These are phyloP conservation scores for Pseudoneurospora amorphoporcata DNA, from an alignment of 495 filamentous ascomycete genomes.

Conservation along the genomic window DNA sequence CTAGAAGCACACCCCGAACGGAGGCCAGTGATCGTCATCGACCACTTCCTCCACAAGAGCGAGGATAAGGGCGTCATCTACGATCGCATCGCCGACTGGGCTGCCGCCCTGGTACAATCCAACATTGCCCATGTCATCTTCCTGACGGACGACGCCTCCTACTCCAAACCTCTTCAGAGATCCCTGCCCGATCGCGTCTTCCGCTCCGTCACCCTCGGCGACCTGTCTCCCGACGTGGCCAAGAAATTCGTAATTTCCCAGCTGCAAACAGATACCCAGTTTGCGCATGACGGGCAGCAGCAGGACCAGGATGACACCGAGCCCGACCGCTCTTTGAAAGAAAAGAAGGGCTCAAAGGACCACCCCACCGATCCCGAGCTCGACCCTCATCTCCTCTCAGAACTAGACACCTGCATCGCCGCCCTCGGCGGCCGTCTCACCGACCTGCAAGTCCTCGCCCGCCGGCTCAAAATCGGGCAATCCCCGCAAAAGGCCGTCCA, in stretches of 20 bases:
- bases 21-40: constrained; percentile 78
- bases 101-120: constrained; percentile 71
- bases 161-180: constrained; percentile 77
- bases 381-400: constrained; percentile 25
- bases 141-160: constrained; percentile 85
- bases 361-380: constrained; percentile 33
- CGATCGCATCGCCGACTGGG: constrained; percentile 88
- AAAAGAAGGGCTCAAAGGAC: not conserved
- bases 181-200: constrained; percentile 87
- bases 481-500: constrained; percentile 71
- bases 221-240: constrained; percentile 75
- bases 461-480: constrained; percentile 85
- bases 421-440: constrained; percentile 81
- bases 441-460: constrained; percentile 84
- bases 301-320: constrained; percentile 6
- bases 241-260: constrained; percentile 86
- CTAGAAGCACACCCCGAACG: constrained; percentile 82
- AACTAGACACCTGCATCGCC: constrained; percentile 74
- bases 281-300: not conserved
- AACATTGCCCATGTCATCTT: constrained; percentile 96
- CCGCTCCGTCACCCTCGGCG: constrained; percentile 71
- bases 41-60: constrained; percentile 83
- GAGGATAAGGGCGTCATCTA: constrained; percentile 66
- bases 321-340: not conserved
- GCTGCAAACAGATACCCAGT: constrained; percentile 37